Base-by-base conservation (phyloP, 305 asterid species). In the Rubia occidens region DNA sequence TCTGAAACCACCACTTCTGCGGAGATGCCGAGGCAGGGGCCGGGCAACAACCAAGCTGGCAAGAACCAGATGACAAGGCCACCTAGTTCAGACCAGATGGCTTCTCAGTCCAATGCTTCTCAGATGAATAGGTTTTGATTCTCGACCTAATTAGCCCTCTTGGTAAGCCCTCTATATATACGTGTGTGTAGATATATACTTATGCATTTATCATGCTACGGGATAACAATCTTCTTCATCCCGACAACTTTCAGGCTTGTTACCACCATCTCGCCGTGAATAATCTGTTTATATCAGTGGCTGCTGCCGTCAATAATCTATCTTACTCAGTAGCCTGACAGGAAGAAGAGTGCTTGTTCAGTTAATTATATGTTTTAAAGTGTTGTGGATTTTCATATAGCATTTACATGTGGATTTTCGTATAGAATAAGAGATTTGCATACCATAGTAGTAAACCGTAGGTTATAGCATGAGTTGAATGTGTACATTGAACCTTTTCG, bases 1-100 rank as follows among this genome's bases (percentile, higher is more conserved):
- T 66, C 95, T 47, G 92, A 80, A 72, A 75, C 81, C 39, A 79
- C 76, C 77, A 75, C 71, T 54, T 75, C 78, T 78, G 80, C 76
- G 69, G 88, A 78, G 80, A 83, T 82, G 76, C 82, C 66, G 56
- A 79, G 88, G 71, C 94, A 84, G 78, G 87, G 71, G 39, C 73
- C 75, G 13, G 77, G 77, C 73, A 81, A 81, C 77, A 82, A 83
- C 76, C 86, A 81, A 64, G 81, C 78, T 75, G 86, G 85, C 71
- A 45, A 51, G 62, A 62, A 43, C 17, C 78, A 68, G 70, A 61
- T 68, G 14, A 29, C 67, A 54, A 74, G 74, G 24, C 74, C 74
- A 8, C 63, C 76, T 60, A 67, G 72, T 68, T 67, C 77, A 20
- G 78, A 62, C 49, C 78, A 74, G 70, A 64, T 74, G 53, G 39